Percentiles rank a stretch among this genome's conserved stretches.
phyloP scores from a whole-genome alignment of 108 stramenopile species.

The Stephanodiscus triporus region DNA sequence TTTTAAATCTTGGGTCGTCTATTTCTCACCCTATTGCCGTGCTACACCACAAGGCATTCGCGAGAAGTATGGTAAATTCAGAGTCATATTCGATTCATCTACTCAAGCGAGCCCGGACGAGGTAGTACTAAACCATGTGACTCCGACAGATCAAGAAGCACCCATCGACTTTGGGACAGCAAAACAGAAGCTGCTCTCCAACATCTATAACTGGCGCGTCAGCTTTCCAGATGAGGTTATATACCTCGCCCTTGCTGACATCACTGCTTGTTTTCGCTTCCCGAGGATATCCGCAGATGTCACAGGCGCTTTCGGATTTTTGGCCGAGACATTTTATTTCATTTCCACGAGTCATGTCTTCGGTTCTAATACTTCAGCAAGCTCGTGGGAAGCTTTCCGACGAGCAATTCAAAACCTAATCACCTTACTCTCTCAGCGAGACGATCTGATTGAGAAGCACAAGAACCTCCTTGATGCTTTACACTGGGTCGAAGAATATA shows the following conservation, averaged over 20 bases:
- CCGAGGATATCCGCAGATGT: conserved; percentile 5
- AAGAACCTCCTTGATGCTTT: neutral
- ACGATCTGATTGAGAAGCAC: neutral
- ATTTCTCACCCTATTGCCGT: conserved; percentile 9
- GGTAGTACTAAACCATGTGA: neutral
- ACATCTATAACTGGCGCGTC: conserved; percentile 2
- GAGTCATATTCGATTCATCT: neutral
- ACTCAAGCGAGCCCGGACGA: neutral
- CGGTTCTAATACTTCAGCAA: neutral
- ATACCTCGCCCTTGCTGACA: neutral
- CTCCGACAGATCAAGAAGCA: conserved; percentile 1
- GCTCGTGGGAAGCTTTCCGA: conserved; percentile 4
- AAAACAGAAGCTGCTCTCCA: neutral
- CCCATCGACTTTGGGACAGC: neutral
- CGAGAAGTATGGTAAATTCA: neutral
- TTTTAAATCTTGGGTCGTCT: neutral
- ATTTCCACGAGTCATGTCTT: neutral
- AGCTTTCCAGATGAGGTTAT: conserved; percentile 3
- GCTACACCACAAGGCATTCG: conserved; percentile 11
- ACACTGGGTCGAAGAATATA: neutral
- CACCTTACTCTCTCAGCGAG: neutral
- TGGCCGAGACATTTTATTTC: neutral
- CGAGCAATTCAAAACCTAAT: neutral
- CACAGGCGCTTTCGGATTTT: neutral
- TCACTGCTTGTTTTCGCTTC: conserved; percentile 1